Base-by-base conservation (phyloP, 208 protist genomes). In the Crithidia brevicula region DNA sequence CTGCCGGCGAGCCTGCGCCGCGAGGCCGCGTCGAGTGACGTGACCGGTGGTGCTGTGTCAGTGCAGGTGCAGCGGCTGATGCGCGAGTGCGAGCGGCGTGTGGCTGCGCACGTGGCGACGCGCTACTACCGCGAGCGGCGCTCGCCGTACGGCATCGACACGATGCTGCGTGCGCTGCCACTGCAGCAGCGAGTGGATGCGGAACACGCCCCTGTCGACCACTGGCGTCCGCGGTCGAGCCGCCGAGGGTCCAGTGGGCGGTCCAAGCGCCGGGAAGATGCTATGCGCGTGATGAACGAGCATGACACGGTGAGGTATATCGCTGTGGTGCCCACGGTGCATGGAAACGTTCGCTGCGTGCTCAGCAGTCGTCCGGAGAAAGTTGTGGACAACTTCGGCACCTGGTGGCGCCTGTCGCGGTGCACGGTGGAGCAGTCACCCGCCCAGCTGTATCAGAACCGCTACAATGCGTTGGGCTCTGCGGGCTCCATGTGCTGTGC, bases 1-100 rank as follows among this genome's bases (percentile, higher is more conserved):
- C 49, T 69, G 49, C 61, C 42, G 60, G 3, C 20, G 18, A 25
- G 61, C 43, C 46, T 70, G 70, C 36, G 51, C 11, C 70, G 61
- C 58, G 62, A 64, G 62, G 64, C 62, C 18, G 64, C 25, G 4
- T 36, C 16, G 27, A 63, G 53, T 53, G 25, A 30, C 30, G 68
- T 33, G 33, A 49, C 57, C 5, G 57, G 49, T 10, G 67, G 57
- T 15, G 57, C 67, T 4, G 51, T 54, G 34, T 68, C 59, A 36
- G 31, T 51, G 58, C 60, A 66, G 60, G 61, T 64, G 34, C 54
- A 25, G 56, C 66, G 66, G 54, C 66, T 72, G 54, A 31, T 72
- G 54, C 28, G 34, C 30, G 65, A 71, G 43, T 71, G 65, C 31
- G 53, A 56, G 53, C 51, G 20, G 42, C 54, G 53, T 16, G n/a